Evolutionary conservation across 148 eudicot species (phyloP).

Genomic region (Fagopyrum esculentum): DNA sequence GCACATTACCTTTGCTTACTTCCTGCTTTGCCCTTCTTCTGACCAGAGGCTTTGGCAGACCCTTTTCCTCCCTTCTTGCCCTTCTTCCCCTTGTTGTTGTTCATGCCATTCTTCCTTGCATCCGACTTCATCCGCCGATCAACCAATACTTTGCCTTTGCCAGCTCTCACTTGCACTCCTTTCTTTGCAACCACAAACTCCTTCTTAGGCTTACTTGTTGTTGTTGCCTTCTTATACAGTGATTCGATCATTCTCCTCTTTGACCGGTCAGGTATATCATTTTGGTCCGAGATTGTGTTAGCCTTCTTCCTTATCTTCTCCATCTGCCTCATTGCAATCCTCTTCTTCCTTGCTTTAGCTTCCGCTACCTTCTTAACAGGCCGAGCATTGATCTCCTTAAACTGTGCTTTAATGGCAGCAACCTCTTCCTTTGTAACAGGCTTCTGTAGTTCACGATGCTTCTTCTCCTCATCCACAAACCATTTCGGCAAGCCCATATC

Average conservation of each 20-base stretch:
- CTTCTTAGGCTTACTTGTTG: conserved; percentile 60
- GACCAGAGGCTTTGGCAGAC: conserved; percentile 24
- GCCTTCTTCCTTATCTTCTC: conserved; percentile 93
- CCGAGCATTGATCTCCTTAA: conserved; percentile 71
- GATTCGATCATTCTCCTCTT: conserved; percentile 78
- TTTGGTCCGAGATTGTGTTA: conserved; percentile 70
- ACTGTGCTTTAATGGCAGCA: conserved; percentile 63
- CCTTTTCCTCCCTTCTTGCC: conserved; percentile 43
- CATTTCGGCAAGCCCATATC: conserved; percentile 56
- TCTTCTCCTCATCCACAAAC: conserved; percentile 71
- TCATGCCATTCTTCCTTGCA: conserved; percentile 43
- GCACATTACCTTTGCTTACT: conserved; percentile 2
- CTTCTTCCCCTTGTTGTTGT: conserved; percentile 28
- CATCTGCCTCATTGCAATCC: conserved; percentile 50
- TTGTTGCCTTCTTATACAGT: conserved; percentile 71
- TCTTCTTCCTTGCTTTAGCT: conserved; percentile 89
- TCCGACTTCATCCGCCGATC: conserved; percentile 88
- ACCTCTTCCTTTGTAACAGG: conserved; percentile 79
- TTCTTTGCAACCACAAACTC: conserved; percentile 90
- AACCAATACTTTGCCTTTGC: conserved; percentile 80
- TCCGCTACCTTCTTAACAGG: conserved; percentile 91
- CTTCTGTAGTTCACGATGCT: conserved; percentile 45
- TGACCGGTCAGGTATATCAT: conserved; percentile 73
- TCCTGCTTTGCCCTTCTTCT: conserved; percentile 22
- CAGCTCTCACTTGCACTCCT: conserved; percentile 75